A percentile compares a stretch with the other conserved stretches of the same genome.
Conservation (phyloP, 306 rosid genomes). For the Cyclanthera cordifolia region DNA sequence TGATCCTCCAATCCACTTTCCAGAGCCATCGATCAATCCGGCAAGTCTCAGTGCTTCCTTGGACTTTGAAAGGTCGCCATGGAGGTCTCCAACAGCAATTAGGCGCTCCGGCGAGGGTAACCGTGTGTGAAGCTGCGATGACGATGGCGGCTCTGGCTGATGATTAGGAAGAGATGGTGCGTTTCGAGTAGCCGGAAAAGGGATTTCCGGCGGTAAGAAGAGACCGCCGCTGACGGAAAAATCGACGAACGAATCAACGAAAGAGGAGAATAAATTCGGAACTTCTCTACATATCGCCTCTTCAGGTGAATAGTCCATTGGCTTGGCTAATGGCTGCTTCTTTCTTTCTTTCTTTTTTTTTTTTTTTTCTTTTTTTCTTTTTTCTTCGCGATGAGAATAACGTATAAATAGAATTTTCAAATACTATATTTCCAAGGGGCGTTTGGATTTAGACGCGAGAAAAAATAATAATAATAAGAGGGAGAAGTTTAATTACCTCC, state of each 20-base stretch:
- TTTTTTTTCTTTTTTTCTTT: not conserved
- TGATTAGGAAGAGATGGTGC: not conserved
- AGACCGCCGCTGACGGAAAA: conserved; percentile 70
- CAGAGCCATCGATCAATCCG: conserved; percentile 45
- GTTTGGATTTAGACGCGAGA: no score
- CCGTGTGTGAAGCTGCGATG: conserved; percentile 29
- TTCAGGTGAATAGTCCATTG: not conserved
- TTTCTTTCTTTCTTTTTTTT: no score
- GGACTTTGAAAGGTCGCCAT: conserved; percentile 76
- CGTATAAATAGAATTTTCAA: no score
- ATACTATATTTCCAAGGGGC: no score
- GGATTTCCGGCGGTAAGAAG: conserved; percentile 30
- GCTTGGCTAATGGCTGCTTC: not conserved
- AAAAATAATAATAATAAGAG: no score
- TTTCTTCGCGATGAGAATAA: no score
- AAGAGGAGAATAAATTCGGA: conserved; percentile 52
- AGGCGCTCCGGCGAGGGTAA: conserved; percentile 44
- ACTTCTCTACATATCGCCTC: conserved; percentile 34
- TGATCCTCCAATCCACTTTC: conserved; percentile 57
- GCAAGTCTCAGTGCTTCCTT: conserved; percentile 62
- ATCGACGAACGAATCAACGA: conserved; percentile 80
- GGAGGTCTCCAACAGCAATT: conserved; percentile 77
- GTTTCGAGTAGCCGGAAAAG: not conserved
- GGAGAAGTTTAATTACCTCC: no score
- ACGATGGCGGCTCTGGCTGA: not conserved